Evolutionary conservation across 1,284 basidiomycete genomes (phyloP).

Genomic region (Fomitopsis palustris): DNA sequence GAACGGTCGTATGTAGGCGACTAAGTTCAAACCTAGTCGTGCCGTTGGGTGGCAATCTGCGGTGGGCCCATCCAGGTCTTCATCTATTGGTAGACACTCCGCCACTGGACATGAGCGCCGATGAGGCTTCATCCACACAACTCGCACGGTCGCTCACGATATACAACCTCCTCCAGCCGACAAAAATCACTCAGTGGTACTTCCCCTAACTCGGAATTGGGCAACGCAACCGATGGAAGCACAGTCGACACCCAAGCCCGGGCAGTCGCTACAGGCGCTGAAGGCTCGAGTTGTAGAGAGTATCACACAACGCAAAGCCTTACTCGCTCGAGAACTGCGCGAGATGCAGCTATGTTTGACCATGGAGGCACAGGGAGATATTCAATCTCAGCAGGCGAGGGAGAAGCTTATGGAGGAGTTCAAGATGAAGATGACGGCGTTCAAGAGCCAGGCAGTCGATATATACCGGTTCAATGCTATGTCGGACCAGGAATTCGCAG

Average conservation of each 20-base stretch:
- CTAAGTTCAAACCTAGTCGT: no score
- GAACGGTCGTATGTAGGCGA: no score
- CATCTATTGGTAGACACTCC: no score
- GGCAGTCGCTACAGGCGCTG: constrained; percentile 2
- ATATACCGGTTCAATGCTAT: not conserved
- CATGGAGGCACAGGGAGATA: not conserved
- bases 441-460: constrained; percentile 26
- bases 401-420: constrained; percentile 29
- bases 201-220: no score
- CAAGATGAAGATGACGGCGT: constrained; percentile 34
- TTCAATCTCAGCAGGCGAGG: constrained; percentile 19
- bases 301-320: not conserved
- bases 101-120: no score
- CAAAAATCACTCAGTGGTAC: no score
- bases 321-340: not conserved
- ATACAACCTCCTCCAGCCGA: no score
- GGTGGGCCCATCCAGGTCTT: no score
- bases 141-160: no score
- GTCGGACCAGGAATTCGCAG: not conserved
- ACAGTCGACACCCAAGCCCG: constrained; percentile 5
- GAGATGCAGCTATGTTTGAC: not conserved
- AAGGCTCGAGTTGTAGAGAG: constrained; percentile 1
- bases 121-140: no score
- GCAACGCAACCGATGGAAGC: constrained; percentile 12
- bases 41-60: no score